phyloP scores from a whole-genome alignment of 202 grass and related monocot genomes.

The Cymbopogon flexuosus region DNA sequence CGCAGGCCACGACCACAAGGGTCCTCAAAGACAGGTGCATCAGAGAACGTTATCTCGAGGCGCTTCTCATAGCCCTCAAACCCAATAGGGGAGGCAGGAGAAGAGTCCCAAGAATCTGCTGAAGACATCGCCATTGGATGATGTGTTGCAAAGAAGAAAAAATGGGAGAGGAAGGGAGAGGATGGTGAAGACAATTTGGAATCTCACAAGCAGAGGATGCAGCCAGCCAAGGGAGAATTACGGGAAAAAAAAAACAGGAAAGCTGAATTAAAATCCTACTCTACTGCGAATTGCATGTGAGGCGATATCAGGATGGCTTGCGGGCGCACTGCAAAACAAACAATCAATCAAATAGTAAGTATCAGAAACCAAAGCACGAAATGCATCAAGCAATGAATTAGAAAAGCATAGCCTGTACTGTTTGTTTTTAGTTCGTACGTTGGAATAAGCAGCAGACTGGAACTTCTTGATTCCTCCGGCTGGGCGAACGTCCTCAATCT shows the following conservation, averaged over 20 bases:
- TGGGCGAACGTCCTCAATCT: conserved; percentile 93
- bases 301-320: conserved; percentile 85
- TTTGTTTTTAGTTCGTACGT: conserved; percentile 51
- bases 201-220: conserved; percentile 45
- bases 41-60: conserved; percentile 70
- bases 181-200: conserved; percentile 23
- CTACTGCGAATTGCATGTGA: conserved; percentile 47
- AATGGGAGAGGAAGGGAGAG: conserved; percentile 16
- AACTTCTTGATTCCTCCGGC: conserved; percentile 92
- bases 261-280: conserved; percentile 55
- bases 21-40: conserved; percentile 55
- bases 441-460: conserved; percentile 95
- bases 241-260: background rate
- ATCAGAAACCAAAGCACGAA: conserved; percentile 19
- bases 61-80: conserved; percentile 93
- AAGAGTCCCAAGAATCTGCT: conserved; percentile 35
- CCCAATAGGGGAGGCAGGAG: conserved; percentile 58
- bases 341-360: conserved; percentile 20
- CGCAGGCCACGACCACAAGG: conserved; percentile 59
- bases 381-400: background rate
- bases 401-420: background rate
- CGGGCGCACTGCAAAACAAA: conserved; percentile 73
- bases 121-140: conserved; percentile 40
- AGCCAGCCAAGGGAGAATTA: conserved; percentile 62
- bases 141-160: conserved; percentile 23